Evolutionary conservation across 202 grass and related monocot species (phyloP).

Genomic region (Zizania palustris): DNA sequence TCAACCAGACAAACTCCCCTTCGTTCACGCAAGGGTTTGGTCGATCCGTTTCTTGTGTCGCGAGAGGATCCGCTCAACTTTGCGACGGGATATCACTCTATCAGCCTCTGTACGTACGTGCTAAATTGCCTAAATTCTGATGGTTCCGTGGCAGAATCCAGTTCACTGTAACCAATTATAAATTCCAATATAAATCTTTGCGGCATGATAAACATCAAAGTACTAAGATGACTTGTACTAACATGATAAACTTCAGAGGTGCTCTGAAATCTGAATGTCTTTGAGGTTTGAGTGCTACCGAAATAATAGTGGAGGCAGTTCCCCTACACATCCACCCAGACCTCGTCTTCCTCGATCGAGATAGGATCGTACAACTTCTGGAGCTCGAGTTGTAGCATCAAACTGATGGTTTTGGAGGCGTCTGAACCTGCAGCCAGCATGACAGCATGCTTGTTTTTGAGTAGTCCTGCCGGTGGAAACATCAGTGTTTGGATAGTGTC

Average conservation of each 20-base stretch:
- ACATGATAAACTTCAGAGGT: too few species aligned
- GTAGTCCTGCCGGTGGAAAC: slow-evolving; percentile 32
- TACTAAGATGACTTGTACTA: neutral
- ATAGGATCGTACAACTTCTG: neutral
- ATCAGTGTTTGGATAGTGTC: slow-evolving; percentile 27
- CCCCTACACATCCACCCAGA: neutral
- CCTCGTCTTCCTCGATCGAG: neutral
- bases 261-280: too few species aligned
- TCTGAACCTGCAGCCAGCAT: neutral
- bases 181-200: slow-evolving; percentile 6
- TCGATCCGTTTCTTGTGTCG: neutral
- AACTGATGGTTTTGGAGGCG: slow-evolving; percentile 33
- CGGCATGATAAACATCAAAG: neutral
- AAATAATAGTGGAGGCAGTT: too few species aligned
- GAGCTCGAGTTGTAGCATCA: slow-evolving; percentile 15
- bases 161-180: slow-evolving; percentile 30
- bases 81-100: neutral
- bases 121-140: slow-evolving; percentile 11
- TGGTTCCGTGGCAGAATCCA: neutral
- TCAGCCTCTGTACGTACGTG: neutral
- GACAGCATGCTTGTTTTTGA: neutral
- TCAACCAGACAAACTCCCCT: neutral
- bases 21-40: neutral
- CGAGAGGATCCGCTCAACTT: neutral
- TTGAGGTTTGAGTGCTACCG: too few species aligned